phyloP scores from a whole-genome alignment of 2,329 filamentous ascomycete genomes.

The Lasiodiplodia sp. region DNA sequence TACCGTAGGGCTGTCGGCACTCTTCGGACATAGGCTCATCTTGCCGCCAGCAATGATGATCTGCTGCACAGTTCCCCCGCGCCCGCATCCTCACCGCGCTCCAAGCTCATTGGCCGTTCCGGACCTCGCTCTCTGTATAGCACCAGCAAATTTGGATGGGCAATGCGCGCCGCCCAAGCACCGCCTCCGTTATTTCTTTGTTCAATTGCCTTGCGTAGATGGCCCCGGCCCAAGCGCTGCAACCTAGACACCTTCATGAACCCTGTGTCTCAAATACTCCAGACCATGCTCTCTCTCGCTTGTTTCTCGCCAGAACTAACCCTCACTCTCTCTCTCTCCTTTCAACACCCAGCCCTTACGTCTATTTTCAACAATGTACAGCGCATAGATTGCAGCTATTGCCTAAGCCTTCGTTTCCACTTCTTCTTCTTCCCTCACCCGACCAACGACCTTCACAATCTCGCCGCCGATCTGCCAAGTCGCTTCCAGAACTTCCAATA shows the following conservation, averaged over 20 bases:
- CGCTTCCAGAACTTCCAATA: not conserved
- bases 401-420: not conserved
- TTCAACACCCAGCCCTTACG: not conserved
- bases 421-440: not conserved
- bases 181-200: conserved; percentile 6
- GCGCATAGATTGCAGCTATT: not conserved
- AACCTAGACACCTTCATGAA: not conserved
- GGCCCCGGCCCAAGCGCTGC: not conserved
- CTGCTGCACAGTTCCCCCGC: not conserved
- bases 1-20: not conserved
- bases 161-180: not conserved
- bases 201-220: not conserved
- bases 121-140: not conserved
- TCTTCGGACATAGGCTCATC: not conserved
- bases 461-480: not conserved
- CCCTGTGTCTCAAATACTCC: conserved; percentile 5
- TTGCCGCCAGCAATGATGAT: not conserved
- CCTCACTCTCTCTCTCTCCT: not conserved
- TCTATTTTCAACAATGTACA: not conserved
- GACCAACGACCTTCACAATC: not conserved
- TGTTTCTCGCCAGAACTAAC: not conserved
- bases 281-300: not conserved
- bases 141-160: conserved; percentile 5
- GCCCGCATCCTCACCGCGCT: not conserved
- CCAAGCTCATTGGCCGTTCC: not conserved